Base-by-base conservation (phyloP, 2,329 filamentous ascomycete genomes). In the Leptographium wingfieldii region DNA sequence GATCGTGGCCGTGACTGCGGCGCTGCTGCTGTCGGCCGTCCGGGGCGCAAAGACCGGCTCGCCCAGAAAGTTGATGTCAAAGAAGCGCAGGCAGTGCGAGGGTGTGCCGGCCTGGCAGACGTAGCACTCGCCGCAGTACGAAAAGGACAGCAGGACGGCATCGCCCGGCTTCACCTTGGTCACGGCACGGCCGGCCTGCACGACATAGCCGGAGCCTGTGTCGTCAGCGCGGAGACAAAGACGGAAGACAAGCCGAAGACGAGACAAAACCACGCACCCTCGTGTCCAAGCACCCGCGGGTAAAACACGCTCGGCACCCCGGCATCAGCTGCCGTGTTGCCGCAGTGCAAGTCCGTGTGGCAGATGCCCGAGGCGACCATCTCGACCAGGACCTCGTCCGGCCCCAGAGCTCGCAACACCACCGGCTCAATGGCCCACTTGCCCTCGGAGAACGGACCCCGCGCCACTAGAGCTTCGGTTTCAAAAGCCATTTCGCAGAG, bases 151-250 rank as follows among this genome's bases (percentile, higher is more conserved):
- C 6, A 75, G 63, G 3, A 74, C 71, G 7, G 66, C 64, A 60
- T 74, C 71, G 16, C 72, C 72, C 2, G 65, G 62, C 49, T 66
- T 33, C 25, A 59, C 57, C 29, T 46, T 59, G 51, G 65, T 65
- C 38, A 72, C 65, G 22, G 57, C 48, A 5, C 63, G 61, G 66
- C 59, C 95, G 81, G 67, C 90, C 89, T 72, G 90, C 69, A 90
- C 90, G 63, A 94, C 89, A 64, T 95, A 87, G 65, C 88, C 90
- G 29, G 95, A 83, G 43, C 91, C 83, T 59, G 57, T 35, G 2
- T n/a, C 3, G 43, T n/a, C 5, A 46, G 40, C 16, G 40, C 3
- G 16, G 40, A 43, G 14, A 16, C 14, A 16, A 14, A 43, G 40
- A 19, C 35, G 27, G 35, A 43, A 40, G 35, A 56, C 12, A 54